These are phyloP conservation scores for Eutypella sp. DNA, from an alignment of 2,329 filamentous ascomycete genomes.

Conservation along the genomic window DNA sequence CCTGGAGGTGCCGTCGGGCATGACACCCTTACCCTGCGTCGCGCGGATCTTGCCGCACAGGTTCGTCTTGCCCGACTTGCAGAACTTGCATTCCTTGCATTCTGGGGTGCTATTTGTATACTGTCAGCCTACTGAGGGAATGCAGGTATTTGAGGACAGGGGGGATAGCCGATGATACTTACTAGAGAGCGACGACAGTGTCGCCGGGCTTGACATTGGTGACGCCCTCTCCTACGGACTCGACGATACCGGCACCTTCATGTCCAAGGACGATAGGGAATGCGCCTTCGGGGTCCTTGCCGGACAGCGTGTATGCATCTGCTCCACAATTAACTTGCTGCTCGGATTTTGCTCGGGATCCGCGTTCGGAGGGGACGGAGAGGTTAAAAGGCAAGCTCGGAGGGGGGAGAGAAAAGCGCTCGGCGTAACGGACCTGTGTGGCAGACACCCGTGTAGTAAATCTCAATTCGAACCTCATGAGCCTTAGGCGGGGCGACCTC, in stretches of 20 bases:
- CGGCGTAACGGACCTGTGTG: constrained; percentile 66
- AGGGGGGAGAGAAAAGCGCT: constrained; percentile 22
- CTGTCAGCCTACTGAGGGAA: constrained; percentile 11
- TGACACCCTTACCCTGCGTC: constrained; percentile 91
- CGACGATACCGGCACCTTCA: constrained; percentile 86
- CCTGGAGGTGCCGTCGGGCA: constrained; percentile 93
- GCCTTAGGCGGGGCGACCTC: constrained; percentile 86
- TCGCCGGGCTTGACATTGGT: constrained; percentile 92
- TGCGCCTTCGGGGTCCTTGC: constrained; percentile 94
- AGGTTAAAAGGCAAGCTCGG: constrained; percentile 8
- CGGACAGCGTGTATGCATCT: constrained; percentile 93
- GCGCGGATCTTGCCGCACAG: constrained; percentile 98
- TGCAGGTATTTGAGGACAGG: constrained; percentile 1
- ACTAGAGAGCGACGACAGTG: constrained; percentile 86
- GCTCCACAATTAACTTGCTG: constrained; percentile 14
- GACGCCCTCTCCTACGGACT: constrained; percentile 91
- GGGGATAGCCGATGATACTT: constrained; percentile 32
- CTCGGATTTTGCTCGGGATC: constrained; percentile 25
- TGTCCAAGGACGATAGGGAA: constrained; percentile 87
- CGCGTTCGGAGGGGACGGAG: too few species aligned
- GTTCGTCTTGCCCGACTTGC: constrained; percentile 98
- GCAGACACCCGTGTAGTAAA: constrained; percentile 97
- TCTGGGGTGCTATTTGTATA: constrained; percentile 71
- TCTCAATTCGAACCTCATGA: constrained; percentile 93
- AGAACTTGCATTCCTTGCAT: constrained; percentile 98